phyloP scores from a whole-genome alignment of 2,329 filamentous ascomycete genomes.

The Talaromyces albobiverticillius region DNA sequence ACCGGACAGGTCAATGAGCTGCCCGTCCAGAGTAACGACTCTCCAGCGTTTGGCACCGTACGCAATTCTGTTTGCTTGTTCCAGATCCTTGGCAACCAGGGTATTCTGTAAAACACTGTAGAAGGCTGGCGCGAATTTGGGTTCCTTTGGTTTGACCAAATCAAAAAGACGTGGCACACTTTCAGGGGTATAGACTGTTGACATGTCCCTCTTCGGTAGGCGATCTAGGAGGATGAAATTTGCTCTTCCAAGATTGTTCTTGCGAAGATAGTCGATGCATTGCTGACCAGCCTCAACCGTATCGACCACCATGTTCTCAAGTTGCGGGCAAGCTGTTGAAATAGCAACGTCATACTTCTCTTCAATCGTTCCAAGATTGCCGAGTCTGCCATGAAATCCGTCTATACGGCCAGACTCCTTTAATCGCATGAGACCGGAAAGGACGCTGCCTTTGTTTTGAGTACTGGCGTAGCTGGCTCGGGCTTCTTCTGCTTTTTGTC shows the following conservation, averaged over 20 bases:
- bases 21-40: slow-evolving; percentile 91
- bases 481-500: slow-evolving; percentile 95
- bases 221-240: slow-evolving; percentile 97
- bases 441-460: slow-evolving; percentile 88
- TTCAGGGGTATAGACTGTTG: slow-evolving; percentile 81
- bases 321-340: slow-evolving; percentile 84
- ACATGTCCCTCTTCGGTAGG: slow-evolving; percentile 73
- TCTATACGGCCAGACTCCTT: slow-evolving; percentile 96
- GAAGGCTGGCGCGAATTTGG: slow-evolving; percentile 84
- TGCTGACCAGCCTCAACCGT: slow-evolving; percentile 95
- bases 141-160: slow-evolving; percentile 82
- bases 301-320: slow-evolving; percentile 97
- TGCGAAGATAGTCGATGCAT: slow-evolving; percentile 94
- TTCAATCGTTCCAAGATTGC: slow-evolving; percentile 91
- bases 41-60: slow-evolving; percentile 93
- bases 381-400: slow-evolving; percentile 92
- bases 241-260: slow-evolving; percentile 93
- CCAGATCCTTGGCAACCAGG: slow-evolving; percentile 83
- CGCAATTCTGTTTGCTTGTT: slow-evolving; percentile 95
- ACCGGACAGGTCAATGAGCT: slow-evolving; percentile 95
- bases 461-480: slow-evolving; percentile 84
- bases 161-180: slow-evolving; percentile 91
- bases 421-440: slow-evolving; percentile 87
- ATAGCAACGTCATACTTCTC: slow-evolving; percentile 96
- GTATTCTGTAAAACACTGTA: slow-evolving; percentile 96